A percentile compares a stretch with the other conserved stretches of the same genome.
Evolutionary conservation across 192 early-diverging fungal species (phyloP).

Genomic region (Phycomyces nitens): DNA sequence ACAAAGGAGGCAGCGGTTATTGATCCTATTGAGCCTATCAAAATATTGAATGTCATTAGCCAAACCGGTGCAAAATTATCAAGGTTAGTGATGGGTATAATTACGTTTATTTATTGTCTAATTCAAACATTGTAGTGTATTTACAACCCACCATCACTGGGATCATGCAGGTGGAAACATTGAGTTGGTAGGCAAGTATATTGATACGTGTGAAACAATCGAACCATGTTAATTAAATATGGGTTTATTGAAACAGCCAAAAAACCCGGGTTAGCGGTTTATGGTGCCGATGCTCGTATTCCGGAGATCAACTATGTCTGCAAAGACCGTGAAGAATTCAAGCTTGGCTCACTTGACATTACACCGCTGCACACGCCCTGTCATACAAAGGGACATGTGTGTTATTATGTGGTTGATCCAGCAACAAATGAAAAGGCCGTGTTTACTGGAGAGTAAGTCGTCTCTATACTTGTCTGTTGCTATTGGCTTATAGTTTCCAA

Average conservation of each 20-base stretch:
- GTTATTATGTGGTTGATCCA: conserved; percentile 74
- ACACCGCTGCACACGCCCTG: conserved; percentile 76
- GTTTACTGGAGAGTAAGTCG: conserved; percentile 71
- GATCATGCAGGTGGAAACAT: conserved; percentile 87
- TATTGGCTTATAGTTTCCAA: too few relatives aligned
- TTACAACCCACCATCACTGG: conserved; percentile 86
- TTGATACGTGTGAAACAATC: neutral
- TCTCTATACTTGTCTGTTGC: too few relatives aligned
- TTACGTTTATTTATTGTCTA: too few relatives aligned
- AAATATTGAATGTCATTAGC: conserved; percentile 57
- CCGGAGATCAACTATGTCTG: conserved; percentile 73
- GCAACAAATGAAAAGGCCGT: conserved; percentile 60
- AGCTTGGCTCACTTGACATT: conserved; percentile 68
- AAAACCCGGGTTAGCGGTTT: conserved; percentile 65
- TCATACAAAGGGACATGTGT: conserved; percentile 86
- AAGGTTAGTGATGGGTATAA: conserved; percentile 29
- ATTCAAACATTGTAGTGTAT: conserved; percentile 45
- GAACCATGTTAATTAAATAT: neutral
- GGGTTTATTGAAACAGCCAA: conserved; percentile 7
- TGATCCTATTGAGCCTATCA: conserved; percentile 83
- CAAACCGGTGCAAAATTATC: conserved; percentile 50
- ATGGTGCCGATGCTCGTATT: conserved; percentile 86
- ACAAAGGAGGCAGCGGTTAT: conserved; percentile 69
- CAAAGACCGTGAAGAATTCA: conserved; percentile 68
- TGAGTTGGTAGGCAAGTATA: conserved; percentile 42